These are phyloP conservation scores for Cafeteria roenbergensis DNA, from an alignment of 108 stramenopile species.

Conservation along the genomic window DNA sequence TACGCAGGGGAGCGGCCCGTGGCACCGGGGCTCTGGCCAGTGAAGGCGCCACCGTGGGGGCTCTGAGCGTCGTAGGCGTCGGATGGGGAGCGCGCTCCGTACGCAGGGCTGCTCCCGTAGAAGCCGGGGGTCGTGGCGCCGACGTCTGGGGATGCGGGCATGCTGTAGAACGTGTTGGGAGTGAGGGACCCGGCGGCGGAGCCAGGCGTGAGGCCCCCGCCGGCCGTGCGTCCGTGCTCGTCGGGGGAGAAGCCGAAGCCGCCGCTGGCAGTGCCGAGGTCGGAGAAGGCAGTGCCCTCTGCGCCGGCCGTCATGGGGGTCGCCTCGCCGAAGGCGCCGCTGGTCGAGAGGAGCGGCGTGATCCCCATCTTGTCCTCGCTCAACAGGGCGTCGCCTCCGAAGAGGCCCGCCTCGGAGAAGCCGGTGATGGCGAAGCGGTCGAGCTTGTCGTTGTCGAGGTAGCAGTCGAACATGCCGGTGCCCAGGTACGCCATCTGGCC, in stretches of 20 bases:
- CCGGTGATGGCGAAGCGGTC: no score
- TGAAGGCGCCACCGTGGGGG: slow-evolving; percentile 10
- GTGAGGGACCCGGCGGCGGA: no score
- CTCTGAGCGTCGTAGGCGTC: not conserved
- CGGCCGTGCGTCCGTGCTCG: no score
- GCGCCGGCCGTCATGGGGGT: slow-evolving; percentile 51
- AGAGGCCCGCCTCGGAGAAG: no score
- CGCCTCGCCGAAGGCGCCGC: slow-evolving; percentile 52
- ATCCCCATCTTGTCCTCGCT: slow-evolving; percentile 58
- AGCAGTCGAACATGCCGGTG: slow-evolving; percentile 79
- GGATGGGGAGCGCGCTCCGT: slow-evolving; percentile 1
- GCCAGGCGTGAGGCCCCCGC: no score
- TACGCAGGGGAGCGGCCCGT: no score
- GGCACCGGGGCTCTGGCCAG: no score
- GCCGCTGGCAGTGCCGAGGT: slow-evolving; percentile 53
- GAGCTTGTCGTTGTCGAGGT: slow-evolving; percentile 83
- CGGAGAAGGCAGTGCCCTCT: slow-evolving; percentile 48
- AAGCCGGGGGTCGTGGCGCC: no score
- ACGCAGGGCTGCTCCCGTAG: slow-evolving; percentile 37
- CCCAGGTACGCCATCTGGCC: slow-evolving; percentile 82
- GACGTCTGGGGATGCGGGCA: no score
- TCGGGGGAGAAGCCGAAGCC: no score
- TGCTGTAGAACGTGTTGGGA: no score
- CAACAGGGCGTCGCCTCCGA: slow-evolving; percentile 66
- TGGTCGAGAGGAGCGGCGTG: slow-evolving; percentile 49